phyloP scores from a whole-genome alignment of 2,329 filamentous ascomycete species.

The Phyllosticta capitalensis region DNA sequence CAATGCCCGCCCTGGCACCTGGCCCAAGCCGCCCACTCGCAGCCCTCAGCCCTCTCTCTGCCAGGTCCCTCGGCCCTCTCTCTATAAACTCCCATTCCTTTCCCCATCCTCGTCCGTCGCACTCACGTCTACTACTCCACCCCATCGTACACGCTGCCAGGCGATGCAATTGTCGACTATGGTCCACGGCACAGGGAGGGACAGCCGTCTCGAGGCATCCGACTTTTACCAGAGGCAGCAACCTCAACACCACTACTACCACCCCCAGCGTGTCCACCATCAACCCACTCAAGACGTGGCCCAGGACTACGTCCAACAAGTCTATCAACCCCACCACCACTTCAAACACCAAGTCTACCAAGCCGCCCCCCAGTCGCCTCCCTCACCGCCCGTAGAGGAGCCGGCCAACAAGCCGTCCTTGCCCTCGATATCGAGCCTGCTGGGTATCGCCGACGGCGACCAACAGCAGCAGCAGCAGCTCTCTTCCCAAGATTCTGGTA shows the following conservation, averaged over 20 bases:
- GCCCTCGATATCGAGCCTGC: conserved; percentile 84
- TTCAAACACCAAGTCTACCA: conserved; percentile 16
- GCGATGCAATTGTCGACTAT: conserved; percentile 35
- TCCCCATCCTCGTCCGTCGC: too few species aligned
- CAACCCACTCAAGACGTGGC: conserved; percentile 10
- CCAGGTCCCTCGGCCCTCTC: conserved; percentile 5
- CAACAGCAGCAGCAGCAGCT: too few species aligned
- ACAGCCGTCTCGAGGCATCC: conserved; percentile 24
- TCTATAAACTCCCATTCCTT: conserved; percentile 13
- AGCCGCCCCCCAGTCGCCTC: conserved; percentile 51
- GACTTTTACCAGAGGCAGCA: conserved; percentile 13
- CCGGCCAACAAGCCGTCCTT: conserved; percentile 63
- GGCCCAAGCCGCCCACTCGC: conserved; percentile 10
- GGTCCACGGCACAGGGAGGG: conserved; percentile 33
- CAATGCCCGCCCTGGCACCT: conserved; percentile 19
- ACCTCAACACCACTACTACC: conserved; percentile 12
- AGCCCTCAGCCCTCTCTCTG: conserved; percentile 3
- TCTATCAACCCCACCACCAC: conserved; percentile 12
- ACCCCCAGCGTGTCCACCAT: conserved; percentile 12
- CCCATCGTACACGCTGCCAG: conserved; percentile 12
- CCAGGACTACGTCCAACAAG: conserved; percentile 28
- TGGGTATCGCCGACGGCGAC: conserved; percentile 69
- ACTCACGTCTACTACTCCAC: too few species aligned
- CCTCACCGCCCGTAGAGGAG: conserved; percentile 68
- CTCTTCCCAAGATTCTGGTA: conserved; percentile 36